Conservation (phyloP, 768 basidiomycete species). For the Podaxis sp. region DNA sequence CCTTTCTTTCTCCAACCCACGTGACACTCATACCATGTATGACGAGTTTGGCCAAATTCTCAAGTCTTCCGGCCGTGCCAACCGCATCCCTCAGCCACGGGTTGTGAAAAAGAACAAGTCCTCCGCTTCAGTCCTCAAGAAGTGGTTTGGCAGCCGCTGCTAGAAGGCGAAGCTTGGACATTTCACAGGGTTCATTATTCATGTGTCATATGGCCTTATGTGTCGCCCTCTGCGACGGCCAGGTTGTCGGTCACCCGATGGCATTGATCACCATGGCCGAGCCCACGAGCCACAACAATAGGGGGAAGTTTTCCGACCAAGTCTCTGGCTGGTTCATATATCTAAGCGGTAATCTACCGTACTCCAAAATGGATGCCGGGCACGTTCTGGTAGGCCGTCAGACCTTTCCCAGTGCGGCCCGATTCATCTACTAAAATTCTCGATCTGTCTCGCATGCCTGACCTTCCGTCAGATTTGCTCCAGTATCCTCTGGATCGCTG, state of each 20-base stretch:
- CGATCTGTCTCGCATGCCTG: neutral
- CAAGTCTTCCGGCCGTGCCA: neutral
- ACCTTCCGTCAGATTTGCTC: neutral
- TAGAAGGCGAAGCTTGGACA: neutral
- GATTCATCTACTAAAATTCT: neutral
- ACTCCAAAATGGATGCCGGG: neutral
- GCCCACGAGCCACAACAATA: neutral
- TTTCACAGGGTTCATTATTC: neutral
- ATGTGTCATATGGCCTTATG: neutral
- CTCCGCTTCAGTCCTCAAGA: conserved; percentile 12
- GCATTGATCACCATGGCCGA: neutral
- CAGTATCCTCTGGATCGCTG: neutral
- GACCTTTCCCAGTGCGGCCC: neutral
- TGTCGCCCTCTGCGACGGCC: neutral
- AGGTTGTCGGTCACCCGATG: neutral
- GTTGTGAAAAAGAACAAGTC: conserved; percentile 10
- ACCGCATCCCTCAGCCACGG: neutral
- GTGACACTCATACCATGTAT: conserved; percentile 16
- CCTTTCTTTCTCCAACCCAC: conserved; percentile 13
- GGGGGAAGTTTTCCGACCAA: neutral
- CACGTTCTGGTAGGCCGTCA: neutral
- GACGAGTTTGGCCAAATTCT: conserved; percentile 15
- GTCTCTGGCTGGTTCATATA: neutral
- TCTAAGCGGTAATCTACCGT: neutral
- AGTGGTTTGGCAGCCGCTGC: conserved; percentile 15